phyloP scores from a whole-genome alignment of 2,329 filamentous ascomycete species.

The Aspergillus sp. region DNA sequence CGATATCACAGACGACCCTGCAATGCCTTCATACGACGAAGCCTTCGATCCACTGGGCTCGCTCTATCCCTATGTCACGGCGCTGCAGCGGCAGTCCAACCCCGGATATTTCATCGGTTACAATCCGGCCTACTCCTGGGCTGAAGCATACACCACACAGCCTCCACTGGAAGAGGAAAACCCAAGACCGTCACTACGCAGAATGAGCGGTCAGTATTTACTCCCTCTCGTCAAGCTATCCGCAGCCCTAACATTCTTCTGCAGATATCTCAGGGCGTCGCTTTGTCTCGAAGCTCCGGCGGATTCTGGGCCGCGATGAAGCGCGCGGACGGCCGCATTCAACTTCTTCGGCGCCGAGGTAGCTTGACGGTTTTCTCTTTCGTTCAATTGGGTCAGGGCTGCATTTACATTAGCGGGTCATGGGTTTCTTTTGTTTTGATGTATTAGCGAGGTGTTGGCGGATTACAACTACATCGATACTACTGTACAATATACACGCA shows the following conservation, averaged over 20 bases:
- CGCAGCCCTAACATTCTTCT: constrained; percentile 6
- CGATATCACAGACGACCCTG: constrained; percentile 19
- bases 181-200: constrained; percentile 10
- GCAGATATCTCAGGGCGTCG: constrained; percentile 16
- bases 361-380: background rate
- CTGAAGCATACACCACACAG: constrained; percentile 20
- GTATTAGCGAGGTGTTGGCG: too few species aligned
- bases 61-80: constrained; percentile 30
- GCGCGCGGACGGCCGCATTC: constrained; percentile 14
- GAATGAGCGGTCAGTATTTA: constrained; percentile 17
- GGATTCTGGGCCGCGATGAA: constrained; percentile 25
- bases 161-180: constrained; percentile 13
- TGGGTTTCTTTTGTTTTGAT: too few species aligned
- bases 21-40: constrained; percentile 19
- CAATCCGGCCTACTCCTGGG: constrained; percentile 22
- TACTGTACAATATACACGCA: too few species aligned
- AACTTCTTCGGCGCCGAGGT: constrained; percentile 6
- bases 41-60: constrained; percentile 22
- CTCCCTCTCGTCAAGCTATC: constrained; percentile 4
- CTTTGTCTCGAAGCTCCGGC: constrained; percentile 24
- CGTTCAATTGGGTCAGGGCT: too few species aligned
- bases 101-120: constrained; percentile 23
- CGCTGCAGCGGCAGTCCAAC: constrained; percentile 25
- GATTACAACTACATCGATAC: too few species aligned
- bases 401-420: too few species aligned